These are phyloP conservation scores for Sphaerostilbella broomeana DNA, from an alignment of 2,329 filamentous ascomycete genomes.

Conservation along the genomic window DNA sequence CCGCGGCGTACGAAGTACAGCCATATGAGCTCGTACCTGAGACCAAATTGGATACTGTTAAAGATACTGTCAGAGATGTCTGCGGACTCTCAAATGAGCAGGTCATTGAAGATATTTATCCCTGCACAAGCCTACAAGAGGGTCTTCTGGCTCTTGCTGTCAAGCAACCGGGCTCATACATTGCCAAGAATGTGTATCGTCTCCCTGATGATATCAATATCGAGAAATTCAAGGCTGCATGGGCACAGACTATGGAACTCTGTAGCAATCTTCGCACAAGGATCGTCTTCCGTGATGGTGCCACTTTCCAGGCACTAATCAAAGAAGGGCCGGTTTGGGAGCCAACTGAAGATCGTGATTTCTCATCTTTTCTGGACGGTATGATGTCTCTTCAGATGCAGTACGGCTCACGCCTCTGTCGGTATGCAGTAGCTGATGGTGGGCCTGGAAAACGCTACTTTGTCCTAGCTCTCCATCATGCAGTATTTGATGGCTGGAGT, in stretches of 20 bases:
- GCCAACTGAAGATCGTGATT: background rate
- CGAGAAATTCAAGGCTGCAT: slow-evolving; percentile 14
- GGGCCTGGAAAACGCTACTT: no score
- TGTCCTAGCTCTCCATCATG: slow-evolving; percentile 9
- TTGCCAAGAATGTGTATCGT: slow-evolving; percentile 13
- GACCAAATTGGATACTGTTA: background rate
- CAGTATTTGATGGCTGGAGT: slow-evolving; percentile 12
- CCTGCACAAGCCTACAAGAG: slow-evolving; percentile 32
- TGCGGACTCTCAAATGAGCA: background rate
- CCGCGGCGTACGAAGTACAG: background rate
- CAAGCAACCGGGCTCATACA: slow-evolving; percentile 20
- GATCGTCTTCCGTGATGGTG: slow-evolving; percentile 13
- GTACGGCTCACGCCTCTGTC: slow-evolving; percentile 6
- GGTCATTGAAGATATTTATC: slow-evolving; percentile 26
- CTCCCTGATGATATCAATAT: slow-evolving; percentile 9
- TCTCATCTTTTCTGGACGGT: slow-evolving; percentile 2
- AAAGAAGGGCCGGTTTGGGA: slow-evolving; percentile 7
- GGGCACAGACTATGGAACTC: slow-evolving; percentile 12
- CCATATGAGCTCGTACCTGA: background rate
- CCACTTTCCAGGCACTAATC: slow-evolving; percentile 13
- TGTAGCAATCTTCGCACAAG: slow-evolving; percentile 19
- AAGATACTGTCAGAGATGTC: background rate
- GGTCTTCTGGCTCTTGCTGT: slow-evolving; percentile 26
- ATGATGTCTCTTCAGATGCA: background rate
- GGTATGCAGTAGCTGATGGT: slow-evolving; percentile 1